These are phyloP conservation scores for Polygonum aviculare DNA, from an alignment of 148 eudicot species.

Conservation along the genomic window DNA sequence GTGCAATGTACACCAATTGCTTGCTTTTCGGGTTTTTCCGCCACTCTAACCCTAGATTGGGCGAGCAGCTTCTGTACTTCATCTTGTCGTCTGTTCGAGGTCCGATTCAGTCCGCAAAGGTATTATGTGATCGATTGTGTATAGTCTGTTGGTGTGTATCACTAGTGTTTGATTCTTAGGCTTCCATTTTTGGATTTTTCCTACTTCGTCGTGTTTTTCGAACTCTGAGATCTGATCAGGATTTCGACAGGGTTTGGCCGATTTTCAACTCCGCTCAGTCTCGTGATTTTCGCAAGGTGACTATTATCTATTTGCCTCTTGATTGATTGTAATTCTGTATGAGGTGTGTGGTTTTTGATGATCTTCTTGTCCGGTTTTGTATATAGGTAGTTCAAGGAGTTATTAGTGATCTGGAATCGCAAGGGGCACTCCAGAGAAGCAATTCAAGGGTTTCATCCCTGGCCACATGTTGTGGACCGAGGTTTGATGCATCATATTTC, in stretches of 20 bases:
- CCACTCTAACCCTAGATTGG: conserved; percentile 95
- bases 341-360: background rate
- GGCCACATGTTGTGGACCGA: conserved; percentile 95
- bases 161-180: conserved; percentile 4
- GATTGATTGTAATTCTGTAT: background rate
- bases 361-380: conserved; percentile 31
- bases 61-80: conserved; percentile 91
- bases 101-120: conserved; percentile 78
- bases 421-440: conserved; percentile 90
- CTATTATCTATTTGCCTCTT: background rate
- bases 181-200: background rate
- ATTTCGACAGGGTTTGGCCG: conserved; percentile 96
- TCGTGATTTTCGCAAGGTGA: conserved; percentile 89
- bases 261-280: conserved; percentile 96
- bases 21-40: conserved; percentile 77
- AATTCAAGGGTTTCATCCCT: conserved; percentile 97
- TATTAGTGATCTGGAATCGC: conserved; percentile 88
- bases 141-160: background rate
- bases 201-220: background rate
- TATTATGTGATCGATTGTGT: background rate
- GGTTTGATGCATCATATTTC: conserved; percentile 30
- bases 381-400: conserved; percentile 85
- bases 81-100: conserved; percentile 78
- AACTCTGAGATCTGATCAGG: conserved; percentile 37
- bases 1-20: conserved; percentile 95